Percentiles rank a stretch among this genome's conserved stretches.
Evolutionary conservation across 2,329 filamentous ascomycete genomes (phyloP).

Genomic region (Cordyceps pruinosa): DNA sequence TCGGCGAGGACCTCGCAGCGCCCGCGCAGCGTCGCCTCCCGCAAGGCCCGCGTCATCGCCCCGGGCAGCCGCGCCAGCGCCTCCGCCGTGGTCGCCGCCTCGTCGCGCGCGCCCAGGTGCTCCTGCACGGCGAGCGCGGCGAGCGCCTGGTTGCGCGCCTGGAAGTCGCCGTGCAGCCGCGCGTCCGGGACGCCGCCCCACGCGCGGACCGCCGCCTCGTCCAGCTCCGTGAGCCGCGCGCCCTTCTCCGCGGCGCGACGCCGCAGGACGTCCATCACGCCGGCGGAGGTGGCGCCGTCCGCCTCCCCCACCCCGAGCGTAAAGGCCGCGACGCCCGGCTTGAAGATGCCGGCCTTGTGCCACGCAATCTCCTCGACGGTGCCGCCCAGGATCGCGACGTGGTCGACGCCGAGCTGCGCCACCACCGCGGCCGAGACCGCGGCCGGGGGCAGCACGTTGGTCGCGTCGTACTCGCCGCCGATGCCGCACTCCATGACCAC

Average conservation of each 20-base stretch:
- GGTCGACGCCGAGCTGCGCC: conserved; percentile 78
- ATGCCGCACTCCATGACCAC: conserved; percentile 92
- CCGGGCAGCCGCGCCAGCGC: conserved; percentile 21
- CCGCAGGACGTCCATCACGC: conserved; percentile 47
- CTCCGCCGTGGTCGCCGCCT: conserved; percentile 14
- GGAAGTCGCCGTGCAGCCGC: conserved; percentile 43
- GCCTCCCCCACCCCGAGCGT: conserved; percentile 26
- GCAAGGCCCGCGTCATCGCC: conserved; percentile 57
- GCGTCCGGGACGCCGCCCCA: conserved; percentile 37
- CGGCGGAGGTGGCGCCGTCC: conserved; percentile 15
- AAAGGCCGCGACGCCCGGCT: conserved; percentile 43
- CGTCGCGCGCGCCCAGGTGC: conserved; percentile 39
- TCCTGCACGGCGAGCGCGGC: conserved; percentile 49
- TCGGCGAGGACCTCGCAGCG: conserved; percentile 63
- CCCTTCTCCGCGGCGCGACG: conserved; percentile 53
- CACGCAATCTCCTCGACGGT: conserved; percentile 77
- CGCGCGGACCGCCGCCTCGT: conserved; percentile 28
- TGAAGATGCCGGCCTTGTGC: conserved; percentile 89
- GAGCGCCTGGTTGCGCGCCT: conserved; percentile 53
- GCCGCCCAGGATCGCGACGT: conserved; percentile 70
- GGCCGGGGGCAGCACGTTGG: conserved; percentile 64
- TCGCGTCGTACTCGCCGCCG: conserved; percentile 87
- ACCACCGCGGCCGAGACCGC: conserved; percentile 66
- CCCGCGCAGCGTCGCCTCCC: conserved; percentile 62
- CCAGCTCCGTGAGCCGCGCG: conserved; percentile 36